Base-by-base conservation (phyloP, 2,329 filamentous ascomycete species). In the Monosporascus sp. region DNA sequence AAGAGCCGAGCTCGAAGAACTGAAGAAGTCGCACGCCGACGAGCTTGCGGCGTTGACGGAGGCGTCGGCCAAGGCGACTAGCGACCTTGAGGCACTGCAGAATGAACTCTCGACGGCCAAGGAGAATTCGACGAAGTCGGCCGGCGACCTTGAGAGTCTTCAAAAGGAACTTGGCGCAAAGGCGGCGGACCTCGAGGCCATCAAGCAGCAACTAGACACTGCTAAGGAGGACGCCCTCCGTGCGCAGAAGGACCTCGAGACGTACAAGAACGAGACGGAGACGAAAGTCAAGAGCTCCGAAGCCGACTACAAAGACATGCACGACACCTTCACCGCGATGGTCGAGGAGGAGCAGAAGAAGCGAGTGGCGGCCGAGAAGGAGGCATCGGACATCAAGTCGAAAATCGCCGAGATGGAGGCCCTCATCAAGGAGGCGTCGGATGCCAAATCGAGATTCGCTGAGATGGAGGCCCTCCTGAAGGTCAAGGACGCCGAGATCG, bases 401-500 rank as follows among this genome's bases (percentile, higher is more conserved):
- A 60, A 61, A 52, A 68, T 68, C 45, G 63, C 67, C 7, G 71
- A 73, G 56, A 63, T 71, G 55, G 70, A 73, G 51, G 70, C 70
- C 49, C 63, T 68, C 50, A 52, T 35, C 31, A 68, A 68, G 55
- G 64, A 68, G 53, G 63, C 65, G 26, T 57, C 58, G 19, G 64
- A 66, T 48, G 61, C 65, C 48, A 65, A 65, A 59, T 62, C 65
- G 16, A 60, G 63, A 51, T 69, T 68, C 48, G 63, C 67, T 9
- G 71, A 73, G 56, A 63, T 71, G 55, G 70, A 73, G 51, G 70
- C 70, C 48, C 63, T 68, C 50, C 31, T 73, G 48, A 81, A 78
- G 70, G 73, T 86, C 50, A 84, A 81, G 72, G 81, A 86, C 43
- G 82, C 82, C 41, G 82, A 86, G 68, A 72, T 86, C 63, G 80